Evolutionary conservation across 495 filamentous ascomycete genomes (phyloP), one percentile per base, ranked within the genome.

Genomic region (Penicillium daleae): DNA sequence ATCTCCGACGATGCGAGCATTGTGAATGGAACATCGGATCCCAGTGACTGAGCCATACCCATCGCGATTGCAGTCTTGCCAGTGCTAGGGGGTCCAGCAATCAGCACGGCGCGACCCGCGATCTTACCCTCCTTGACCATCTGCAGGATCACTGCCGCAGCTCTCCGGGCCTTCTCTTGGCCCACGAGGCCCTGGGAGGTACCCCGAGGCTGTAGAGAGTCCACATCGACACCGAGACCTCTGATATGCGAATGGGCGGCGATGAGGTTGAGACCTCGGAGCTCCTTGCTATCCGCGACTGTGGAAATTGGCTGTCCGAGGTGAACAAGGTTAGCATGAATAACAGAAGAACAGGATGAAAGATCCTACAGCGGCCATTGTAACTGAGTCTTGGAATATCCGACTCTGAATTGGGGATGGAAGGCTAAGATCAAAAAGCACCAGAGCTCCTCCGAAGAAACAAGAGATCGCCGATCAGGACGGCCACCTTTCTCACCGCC

Each of bases 61-160:
- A 98, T 97, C 31, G 96, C 95, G 69, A 99, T 96, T 35, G 95
- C 95, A 1, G 95, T 98, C 81, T 99, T 99, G 55, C 95, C 95
- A 29, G 95, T 99, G 77, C 95, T 97, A 17, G 95, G 96, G 57
- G 96, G 95, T 1, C 95, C 95, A 56, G 95, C 94, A 65, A 99
- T 97, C 64, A 99, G 80, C 21, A 98, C 91, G 19, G 95, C 95
- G 65, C 94, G 87, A 48, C 95, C 95, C 52, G 96, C 96, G 79
- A 99, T 98, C 78, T 97, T 98, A 66, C 94, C 94, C 68, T 96
- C 92, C 78, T 95, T 97, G 61, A 96, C 96, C 93, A 99, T 98
- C 76, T 97, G 92, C 62, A 99, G 73, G 61, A 99, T 93, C 22
- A 99, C 88, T 1, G 93, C 94, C 3, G 95, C 95, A 0, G 95